These are phyloP conservation scores for Candida tallmaniae DNA, from an alignment of 805 yeast species.

Conservation along the genomic window DNA sequence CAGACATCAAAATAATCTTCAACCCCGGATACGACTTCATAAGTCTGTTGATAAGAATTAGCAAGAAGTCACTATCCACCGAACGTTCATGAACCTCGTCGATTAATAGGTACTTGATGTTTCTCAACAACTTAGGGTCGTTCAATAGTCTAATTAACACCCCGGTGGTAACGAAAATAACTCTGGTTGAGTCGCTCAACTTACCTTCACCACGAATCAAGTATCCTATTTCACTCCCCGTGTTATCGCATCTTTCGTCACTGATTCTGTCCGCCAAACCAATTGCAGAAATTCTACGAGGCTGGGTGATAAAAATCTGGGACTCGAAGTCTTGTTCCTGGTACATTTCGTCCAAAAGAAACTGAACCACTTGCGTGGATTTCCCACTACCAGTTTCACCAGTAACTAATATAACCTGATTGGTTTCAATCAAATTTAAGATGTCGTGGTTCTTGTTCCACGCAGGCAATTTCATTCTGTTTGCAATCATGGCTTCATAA, in stretches of 20 bases:
- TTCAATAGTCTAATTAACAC: slow-evolving; percentile 60
- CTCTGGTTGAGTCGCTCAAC: slow-evolving; percentile 54
- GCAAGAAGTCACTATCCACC: slow-evolving; percentile 79
- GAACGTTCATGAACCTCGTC: slow-evolving; percentile 99
- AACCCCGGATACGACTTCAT: slow-evolving; percentile 47
- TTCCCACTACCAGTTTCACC: slow-evolving; percentile 99
- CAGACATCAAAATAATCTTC: slow-evolving; percentile 84
- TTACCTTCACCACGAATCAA: slow-evolving; percentile 86
- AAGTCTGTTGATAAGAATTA: slow-evolving; percentile 69
- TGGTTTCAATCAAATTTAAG: slow-evolving; percentile 48
- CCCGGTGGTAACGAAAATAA: slow-evolving; percentile 92
- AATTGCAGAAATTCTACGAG: slow-evolving; percentile 91
- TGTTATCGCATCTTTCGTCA: slow-evolving; percentile 62
- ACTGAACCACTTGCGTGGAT: slow-evolving; percentile 92
- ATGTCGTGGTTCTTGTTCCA: slow-evolving; percentile 64
- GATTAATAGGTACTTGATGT: slow-evolving; percentile 67
- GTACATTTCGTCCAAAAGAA: slow-evolving; percentile 66
- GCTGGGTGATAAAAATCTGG: slow-evolving; percentile 84
- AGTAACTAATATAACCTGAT: slow-evolving; percentile 73
- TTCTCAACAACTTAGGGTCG: slow-evolving; percentile 34
- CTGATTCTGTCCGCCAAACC: slow-evolving; percentile 92
- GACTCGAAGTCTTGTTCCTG: slow-evolving; percentile 45
- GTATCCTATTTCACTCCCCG: slow-evolving; percentile 83
- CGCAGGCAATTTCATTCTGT: slow-evolving; percentile 71
- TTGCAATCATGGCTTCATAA: slow-evolving; percentile 20